A percentile compares a stretch with the other conserved stretches of the same genome.
Conservation (phyloP, 2,329 filamentous ascomycete genomes). For the Trichophyton mentagrophytes region DNA sequence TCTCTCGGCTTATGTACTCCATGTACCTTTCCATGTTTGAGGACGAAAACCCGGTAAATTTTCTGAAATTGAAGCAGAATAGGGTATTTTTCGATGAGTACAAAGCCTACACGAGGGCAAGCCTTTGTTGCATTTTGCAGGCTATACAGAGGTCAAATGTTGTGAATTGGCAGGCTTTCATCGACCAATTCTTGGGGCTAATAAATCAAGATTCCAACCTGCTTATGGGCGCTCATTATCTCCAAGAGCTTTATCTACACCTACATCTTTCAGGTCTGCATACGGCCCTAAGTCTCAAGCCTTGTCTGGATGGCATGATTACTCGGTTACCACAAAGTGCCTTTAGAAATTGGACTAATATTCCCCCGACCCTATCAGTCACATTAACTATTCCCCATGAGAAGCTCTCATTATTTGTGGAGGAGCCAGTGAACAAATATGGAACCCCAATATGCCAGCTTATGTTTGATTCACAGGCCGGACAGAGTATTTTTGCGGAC, state of each 20-base stretch:
- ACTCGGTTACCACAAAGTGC: not conserved
- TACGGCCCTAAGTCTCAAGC: not conserved
- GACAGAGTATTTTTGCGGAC: constrained; percentile 14
- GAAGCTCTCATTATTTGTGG: constrained; percentile 1
- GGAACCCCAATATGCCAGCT: constrained; percentile 12
- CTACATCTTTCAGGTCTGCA: constrained; percentile 17
- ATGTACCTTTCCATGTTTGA: constrained; percentile 38
- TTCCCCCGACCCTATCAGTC: constrained; percentile 3
- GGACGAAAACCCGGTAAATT: constrained; percentile 23
- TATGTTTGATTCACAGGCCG: constrained; percentile 9
- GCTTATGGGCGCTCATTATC: constrained; percentile 14
- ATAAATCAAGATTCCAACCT: constrained; percentile 13
- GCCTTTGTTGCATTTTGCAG: constrained; percentile 18
- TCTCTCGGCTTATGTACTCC: constrained; percentile 31
- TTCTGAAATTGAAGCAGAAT: constrained; percentile 6
- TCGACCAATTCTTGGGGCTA: constrained; percentile 7
- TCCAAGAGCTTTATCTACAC: constrained; percentile 21
- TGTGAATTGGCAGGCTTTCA: constrained; percentile 12
- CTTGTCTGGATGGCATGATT: not conserved
- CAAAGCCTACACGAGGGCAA: constrained; percentile 17
- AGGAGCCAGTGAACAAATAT: not conserved
- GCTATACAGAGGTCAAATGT: constrained; percentile 16
- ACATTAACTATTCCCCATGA: constrained; percentile 8
- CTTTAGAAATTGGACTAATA: constrained; percentile 1
- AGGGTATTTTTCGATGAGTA: constrained; percentile 5